Percentiles rank a stretch among this genome's conserved stretches.
Evolutionary conservation across 371 early-diverging fungal genomes (phyloP).

Genomic region (Sanchytrium tribonematis): DNA sequence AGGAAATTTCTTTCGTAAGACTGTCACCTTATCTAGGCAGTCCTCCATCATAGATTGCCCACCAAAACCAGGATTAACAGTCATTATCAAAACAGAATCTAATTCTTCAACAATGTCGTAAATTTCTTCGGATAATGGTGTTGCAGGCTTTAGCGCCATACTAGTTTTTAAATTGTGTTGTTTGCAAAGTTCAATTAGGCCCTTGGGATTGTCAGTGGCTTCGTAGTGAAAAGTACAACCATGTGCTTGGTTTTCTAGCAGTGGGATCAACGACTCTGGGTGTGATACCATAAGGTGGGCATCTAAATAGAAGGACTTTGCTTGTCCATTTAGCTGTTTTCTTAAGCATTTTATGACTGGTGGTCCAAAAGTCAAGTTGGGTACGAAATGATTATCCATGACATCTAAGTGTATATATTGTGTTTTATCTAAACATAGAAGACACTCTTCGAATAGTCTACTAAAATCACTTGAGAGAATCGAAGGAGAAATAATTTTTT

Average conservation of each 20-base stretch:
- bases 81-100: constrained; percentile 89
- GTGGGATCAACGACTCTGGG: constrained; percentile 68
- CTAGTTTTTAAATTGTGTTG: constrained; percentile 70
- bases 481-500: constrained; percentile 40
- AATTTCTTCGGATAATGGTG: constrained; percentile 39
- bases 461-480: constrained; percentile 81
- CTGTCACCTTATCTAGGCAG: constrained; percentile 6
- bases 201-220: constrained; percentile 43
- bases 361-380: constrained; percentile 83
- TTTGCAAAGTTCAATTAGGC: constrained; percentile 45
- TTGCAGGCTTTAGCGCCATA: constrained; percentile 73
- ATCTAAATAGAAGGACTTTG: constrained; percentile 21
- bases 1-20: constrained; percentile 43
- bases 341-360: constrained; percentile 64
- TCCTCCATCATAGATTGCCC: constrained; percentile 9
- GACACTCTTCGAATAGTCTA: constrained; percentile 49
- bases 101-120: constrained; percentile 15
- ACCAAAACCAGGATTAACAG: constrained; percentile 30
- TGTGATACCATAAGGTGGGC: constrained; percentile 90
- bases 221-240: constrained; percentile 80
- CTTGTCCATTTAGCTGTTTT: constrained; percentile 21
- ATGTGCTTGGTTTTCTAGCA: constrained; percentile 63
- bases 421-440: constrained; percentile 70
- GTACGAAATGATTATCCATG: constrained; percentile 74
- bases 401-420: constrained; percentile 73